These are phyloP conservation scores for Daldinia eschscholtzii DNA, from an alignment of 2,329 filamentous ascomycete genomes.

Conservation along the genomic window DNA sequence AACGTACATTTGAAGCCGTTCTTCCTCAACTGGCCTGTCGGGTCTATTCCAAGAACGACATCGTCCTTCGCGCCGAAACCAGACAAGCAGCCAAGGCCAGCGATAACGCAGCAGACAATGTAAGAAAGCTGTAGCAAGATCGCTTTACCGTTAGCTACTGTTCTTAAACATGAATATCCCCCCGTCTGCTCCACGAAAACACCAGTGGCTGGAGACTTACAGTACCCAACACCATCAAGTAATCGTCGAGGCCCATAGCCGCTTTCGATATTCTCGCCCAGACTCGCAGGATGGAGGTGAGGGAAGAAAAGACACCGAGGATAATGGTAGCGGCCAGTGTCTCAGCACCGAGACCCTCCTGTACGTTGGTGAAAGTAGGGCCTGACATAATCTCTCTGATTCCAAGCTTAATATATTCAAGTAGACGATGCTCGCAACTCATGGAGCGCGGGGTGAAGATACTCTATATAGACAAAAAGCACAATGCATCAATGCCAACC, in stretches of 20 bases:
- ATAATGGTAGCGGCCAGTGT: conserved; percentile 12
- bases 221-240: conserved; percentile 25
- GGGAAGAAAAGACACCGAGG: conserved; percentile 3
- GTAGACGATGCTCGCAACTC: background rate
- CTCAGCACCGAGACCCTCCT: conserved; percentile 13
- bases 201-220: conserved; percentile 17
- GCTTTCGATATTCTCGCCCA: conserved; percentile 29
- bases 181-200: background rate
- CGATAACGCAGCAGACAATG: conserved; percentile 27
- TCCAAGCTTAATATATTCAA: background rate
- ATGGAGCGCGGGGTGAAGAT: background rate
- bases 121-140: conserved; percentile 20
- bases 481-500: background rate
- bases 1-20: conserved; percentile 31
- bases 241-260: conserved; percentile 35
- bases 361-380: background rate
- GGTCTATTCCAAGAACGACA: conserved; percentile 5
- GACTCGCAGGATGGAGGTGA: conserved; percentile 21
- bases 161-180: background rate
- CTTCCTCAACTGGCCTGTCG: conserved; percentile 11
- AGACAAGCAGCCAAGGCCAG: conserved; percentile 23
- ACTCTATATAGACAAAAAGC: conserved; percentile 21
- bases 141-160: background rate
- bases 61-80: conserved; percentile 33
- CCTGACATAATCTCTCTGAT: conserved; percentile 13